These are phyloP conservation scores for Moniliophthora roreri DNA, from an alignment of 1,284 basidiomycete genomes.

Conservation along the genomic window DNA sequence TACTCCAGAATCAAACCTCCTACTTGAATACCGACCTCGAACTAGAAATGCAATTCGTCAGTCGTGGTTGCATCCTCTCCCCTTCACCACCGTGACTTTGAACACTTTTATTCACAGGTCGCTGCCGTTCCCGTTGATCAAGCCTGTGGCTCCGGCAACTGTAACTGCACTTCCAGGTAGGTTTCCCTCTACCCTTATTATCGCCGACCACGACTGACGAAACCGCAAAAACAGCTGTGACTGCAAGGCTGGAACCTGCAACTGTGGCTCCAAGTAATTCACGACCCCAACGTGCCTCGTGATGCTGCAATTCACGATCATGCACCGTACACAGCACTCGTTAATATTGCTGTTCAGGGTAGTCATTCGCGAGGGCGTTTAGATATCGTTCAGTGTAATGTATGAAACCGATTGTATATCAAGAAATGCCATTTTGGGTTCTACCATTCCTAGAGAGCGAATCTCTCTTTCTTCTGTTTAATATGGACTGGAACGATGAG, in stretches of 20 bases:
- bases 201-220: neutral
- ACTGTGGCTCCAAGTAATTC: constrained; percentile 19
- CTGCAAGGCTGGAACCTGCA: constrained; percentile 25
- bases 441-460: too few species aligned
- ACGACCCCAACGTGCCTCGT: too few species aligned
- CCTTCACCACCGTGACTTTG: neutral
- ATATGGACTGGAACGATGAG: too few species aligned
- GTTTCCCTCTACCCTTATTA: constrained; percentile 8
- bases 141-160: constrained; percentile 25
- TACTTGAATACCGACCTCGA: neutral
- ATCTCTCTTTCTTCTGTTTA: too few species aligned
- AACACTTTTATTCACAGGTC: constrained; percentile 18
- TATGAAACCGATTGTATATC: too few species aligned
- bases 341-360: too few species aligned
- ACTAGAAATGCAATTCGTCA: constrained; percentile 10
- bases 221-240: constrained; percentile 24
- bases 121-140: constrained; percentile 25
- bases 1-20: neutral
- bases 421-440: too few species aligned
- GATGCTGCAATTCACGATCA: too few species aligned
- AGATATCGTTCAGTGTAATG: too few species aligned
- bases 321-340: too few species aligned
- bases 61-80: neutral
- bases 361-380: too few species aligned
- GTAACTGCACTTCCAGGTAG: constrained; percentile 27